Base-by-base conservation (phyloP, 495 filamentous ascomycete species). In the Bryoglossum gracile region DNA sequence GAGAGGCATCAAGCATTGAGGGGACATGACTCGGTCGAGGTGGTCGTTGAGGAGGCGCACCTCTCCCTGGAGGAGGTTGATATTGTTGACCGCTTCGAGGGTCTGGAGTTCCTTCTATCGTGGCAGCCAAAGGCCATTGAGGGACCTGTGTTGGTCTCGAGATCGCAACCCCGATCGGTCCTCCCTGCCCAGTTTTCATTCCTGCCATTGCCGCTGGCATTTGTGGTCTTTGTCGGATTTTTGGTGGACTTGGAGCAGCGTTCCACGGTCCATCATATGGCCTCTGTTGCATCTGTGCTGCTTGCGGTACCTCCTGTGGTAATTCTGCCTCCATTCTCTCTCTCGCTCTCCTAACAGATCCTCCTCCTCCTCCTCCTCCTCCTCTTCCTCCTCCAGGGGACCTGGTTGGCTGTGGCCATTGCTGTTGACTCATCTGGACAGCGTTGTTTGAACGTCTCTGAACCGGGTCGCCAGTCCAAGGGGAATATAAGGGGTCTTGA, bases 11-110 rank as follows among this genome's bases (percentile, higher is more conserved):
- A 39, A 70, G 62, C 36, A 74, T 76, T 34, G 66, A 77, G 43
- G 68, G 78, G 34, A 76, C 77, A 62, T 67, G 67, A 57, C 69
- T 80, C 53, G 83, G 84, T 33, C 81, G 75, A 28, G 78, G 79
- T 18, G 85, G 85, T 52, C 84, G 73, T 62, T 78, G 77, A 9
- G 84, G 84, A 34, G 82, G 75, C 54, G 76, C 73, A 24, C 76
- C 76, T 49, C 71, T 67, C 6, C 74, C 73, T 3, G 61, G 57
- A 21, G 72, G 64, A 55, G 75, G 70, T 56, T 71, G 65, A 46
- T 74, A 75, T 35, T 44, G 46, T 58, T 42, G 57, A 57, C 40
- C 61, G 65, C 53, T 54, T 58, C 59, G 17, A 51, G 61, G 37
- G 41, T 53, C 59, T 46, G 67, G 39, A 51, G 59, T 51, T 46